Base-by-base conservation (phyloP, 1,284 basidiomycete species). In the Athelia sp. region DNA sequence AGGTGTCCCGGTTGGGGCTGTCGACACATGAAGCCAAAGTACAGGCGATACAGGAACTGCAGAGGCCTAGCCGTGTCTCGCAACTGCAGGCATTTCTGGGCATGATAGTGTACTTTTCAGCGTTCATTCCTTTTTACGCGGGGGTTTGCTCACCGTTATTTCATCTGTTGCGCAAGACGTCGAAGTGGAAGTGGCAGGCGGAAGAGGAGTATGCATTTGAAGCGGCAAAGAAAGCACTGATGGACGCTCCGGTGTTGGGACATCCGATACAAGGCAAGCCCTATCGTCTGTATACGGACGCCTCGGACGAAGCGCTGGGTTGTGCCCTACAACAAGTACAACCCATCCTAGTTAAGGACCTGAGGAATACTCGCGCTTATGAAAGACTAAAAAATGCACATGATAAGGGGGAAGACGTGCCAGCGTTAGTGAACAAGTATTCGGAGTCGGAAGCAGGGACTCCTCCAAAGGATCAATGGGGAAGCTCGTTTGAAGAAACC, bases 21-120 rank as follows among this genome's bases (percentile, higher is more conserved):
- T 65, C 62, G 0, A 65, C 63, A 2, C 62, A 68, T 48, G 51
- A 56, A 15, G 63, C 65, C 44, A 67, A 67, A 48, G 59, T 68
- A 0, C 49, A 57, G 10, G 62, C 62, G 4, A 62, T 68, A 3
- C 9, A 52, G 3, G 43, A 56, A 22, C 43, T 66, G 13, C 47
- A 46, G 11, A 31, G 40, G 4, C 65, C 65, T 2, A 47, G 11
- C 1, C 59, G 59, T 15, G 22, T 59, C 1, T n/a, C 51, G 1
- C 54, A 62, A 45, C 49, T 69, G 14, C 62, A 64, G 31, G 59
- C 55, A 0, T 66, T 68, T 46, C 47, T 68, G 19, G 65, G 65
- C 11, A 63, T 67, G 59, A 55, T 60, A 18, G 63, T 62, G 0
- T 64, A 63, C 47, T 64, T 63, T 46, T 56, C 62, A 0, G 22